Percentiles rank a stretch among this genome's conserved stretches.
phyloP scores from a whole-genome alignment of 1,284 basidiomycete species.

The Cutaneotrichosporon sp. region DNA sequence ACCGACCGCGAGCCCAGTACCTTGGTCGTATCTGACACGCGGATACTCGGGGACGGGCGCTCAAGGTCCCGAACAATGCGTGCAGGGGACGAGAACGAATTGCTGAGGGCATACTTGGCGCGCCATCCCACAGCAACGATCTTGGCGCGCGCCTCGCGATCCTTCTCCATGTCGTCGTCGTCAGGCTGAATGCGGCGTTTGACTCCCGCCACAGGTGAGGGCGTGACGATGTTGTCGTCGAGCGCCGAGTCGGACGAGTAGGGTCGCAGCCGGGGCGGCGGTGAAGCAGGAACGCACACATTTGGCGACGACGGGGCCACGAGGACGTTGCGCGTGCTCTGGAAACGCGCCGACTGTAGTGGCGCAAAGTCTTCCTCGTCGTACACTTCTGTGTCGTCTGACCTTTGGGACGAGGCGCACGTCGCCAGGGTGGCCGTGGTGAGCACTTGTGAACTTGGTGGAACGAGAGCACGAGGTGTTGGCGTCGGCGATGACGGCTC shows the following conservation, averaged over 20 bases:
- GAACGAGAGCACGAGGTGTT: constrained; percentile 2
- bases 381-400: neutral
- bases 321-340: constrained; percentile 10
- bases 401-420: neutral
- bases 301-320: constrained; percentile 23
- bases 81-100: constrained; percentile 1
- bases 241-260: constrained; percentile 29
- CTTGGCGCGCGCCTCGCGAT: constrained; percentile 27
- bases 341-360: neutral
- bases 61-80: neutral
- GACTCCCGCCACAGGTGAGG: constrained; percentile 8
- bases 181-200: neutral
- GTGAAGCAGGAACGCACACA: neutral
- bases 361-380: neutral
- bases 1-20: constrained; percentile 1
- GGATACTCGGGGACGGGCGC: neutral
- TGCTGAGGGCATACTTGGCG: constrained; percentile 38
- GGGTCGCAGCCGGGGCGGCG: neutral
- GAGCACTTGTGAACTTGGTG: neutral
- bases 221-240: constrained; percentile 32
- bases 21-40: neutral
- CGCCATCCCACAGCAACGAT: constrained; percentile 40
- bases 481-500: constrained; percentile 15
- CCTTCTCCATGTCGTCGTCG: constrained; percentile 21
- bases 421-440: neutral